phyloP scores from a whole-genome alignment of 1,284 basidiomycete species.

The Tylopilus sp. region DNA sequence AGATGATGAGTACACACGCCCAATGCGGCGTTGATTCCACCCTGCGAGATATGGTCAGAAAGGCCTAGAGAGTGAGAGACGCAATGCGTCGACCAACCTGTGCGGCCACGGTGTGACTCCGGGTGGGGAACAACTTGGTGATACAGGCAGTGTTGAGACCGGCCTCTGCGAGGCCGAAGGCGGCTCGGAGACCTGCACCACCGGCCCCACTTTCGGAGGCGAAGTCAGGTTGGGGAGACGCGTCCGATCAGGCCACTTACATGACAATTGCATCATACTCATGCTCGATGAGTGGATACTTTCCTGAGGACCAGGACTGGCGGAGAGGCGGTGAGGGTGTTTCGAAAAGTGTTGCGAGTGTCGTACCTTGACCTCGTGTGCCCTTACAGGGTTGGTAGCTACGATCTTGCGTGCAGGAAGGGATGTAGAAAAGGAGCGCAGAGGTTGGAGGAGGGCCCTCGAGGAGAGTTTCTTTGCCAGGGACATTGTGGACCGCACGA shows the following conservation, averaged over 20 bases:
- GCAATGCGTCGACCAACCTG: constrained; percentile 56
- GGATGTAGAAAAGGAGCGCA: constrained; percentile 62
- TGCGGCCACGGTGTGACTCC: constrained; percentile 98
- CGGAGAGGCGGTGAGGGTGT: constrained; percentile 12
- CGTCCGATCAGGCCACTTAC: constrained; percentile 49
- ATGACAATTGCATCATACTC: constrained; percentile 97
- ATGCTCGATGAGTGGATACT: constrained; percentile 97
- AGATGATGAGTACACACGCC: constrained; percentile 57
- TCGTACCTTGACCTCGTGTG: constrained; percentile 75
- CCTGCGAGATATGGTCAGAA: constrained; percentile 45
- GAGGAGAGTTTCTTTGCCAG: constrained; percentile 42
- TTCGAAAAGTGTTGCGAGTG: constrained; percentile 7
- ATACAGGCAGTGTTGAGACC: constrained; percentile 99
- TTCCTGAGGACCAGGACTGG: constrained; percentile 73
- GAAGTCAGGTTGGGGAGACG: constrained; percentile 14
- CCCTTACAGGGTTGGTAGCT: constrained; percentile 75
- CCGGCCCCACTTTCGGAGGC: constrained; percentile 77
- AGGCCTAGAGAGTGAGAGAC: background rate
- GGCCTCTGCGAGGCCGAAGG: constrained; percentile 97
- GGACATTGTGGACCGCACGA: constrained; percentile 23
- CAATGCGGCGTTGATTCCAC: constrained; percentile 98
- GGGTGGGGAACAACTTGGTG: constrained; percentile 99
- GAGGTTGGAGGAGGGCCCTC: constrained; percentile 45
- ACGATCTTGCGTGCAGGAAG: constrained; percentile 59
- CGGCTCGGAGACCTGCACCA: constrained; percentile 96